Conservation (phyloP, 495 filamentous ascomycete genomes). For the Xylaria nigripes region DNA sequence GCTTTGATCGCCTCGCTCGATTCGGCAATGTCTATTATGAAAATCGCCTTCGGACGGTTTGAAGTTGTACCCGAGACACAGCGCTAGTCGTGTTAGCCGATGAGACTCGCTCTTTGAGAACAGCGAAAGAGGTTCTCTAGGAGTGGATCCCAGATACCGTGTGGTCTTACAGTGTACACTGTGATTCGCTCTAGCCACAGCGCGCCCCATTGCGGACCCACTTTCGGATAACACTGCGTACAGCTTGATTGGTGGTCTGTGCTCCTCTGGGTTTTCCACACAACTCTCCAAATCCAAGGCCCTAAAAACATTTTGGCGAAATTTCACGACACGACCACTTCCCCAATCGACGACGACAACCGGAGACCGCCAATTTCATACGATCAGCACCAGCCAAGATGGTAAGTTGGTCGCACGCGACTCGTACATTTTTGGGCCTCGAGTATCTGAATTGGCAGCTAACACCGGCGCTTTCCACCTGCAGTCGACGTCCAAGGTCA, state of each 20-base stretch:
- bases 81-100: neutral
- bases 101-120: neutral
- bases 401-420: conserved; percentile 32
- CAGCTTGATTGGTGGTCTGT: conserved; percentile 4
- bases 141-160: neutral
- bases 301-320: conserved; percentile 26
- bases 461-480: conserved; percentile 11
- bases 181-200: neutral
- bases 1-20: neutral
- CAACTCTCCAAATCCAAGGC: conserved; percentile 22
- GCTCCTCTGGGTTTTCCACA: conserved; percentile 5
- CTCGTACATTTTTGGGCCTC: neutral
- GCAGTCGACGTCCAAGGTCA: conserved; percentile 86
- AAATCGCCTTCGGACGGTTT: neutral
- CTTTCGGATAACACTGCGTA: neutral
- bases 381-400: conserved; percentile 37
- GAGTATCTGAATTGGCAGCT: conserved; percentile 5
- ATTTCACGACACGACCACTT: conserved; percentile 26
- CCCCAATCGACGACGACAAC: conserved; percentile 20
- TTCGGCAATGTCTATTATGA: neutral
- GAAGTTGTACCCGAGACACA: neutral
- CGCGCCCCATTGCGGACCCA: neutral
- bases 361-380: conserved; percentile 27
- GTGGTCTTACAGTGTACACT: neutral
- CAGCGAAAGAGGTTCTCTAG: neutral